Conservation (phyloP, 2,329 filamentous ascomycete genomes). For the Penicillium sp. region DNA sequence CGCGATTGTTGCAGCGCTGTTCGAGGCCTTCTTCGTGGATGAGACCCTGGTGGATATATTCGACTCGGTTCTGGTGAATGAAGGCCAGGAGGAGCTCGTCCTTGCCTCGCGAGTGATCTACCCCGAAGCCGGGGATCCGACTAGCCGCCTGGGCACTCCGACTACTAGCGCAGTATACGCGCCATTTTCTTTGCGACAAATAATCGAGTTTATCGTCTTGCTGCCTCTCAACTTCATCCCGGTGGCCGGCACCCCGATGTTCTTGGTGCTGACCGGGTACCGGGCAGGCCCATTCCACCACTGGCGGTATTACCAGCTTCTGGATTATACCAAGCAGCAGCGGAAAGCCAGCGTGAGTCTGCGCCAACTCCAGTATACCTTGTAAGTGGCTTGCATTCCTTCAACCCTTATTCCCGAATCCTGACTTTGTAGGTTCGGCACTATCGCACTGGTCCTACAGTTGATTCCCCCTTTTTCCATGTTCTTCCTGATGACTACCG, state of each 20-base stretch:
- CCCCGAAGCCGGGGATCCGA: constrained; percentile 65
- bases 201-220: constrained; percentile 74
- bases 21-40: constrained; percentile 79
- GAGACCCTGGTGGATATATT: constrained; percentile 78
- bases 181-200: constrained; percentile 88
- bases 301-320: constrained; percentile 83
- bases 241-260: constrained; percentile 75
- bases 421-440: constrained; percentile 64
- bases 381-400: constrained; percentile 48
- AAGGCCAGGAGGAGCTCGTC: constrained; percentile 67
- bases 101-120: constrained; percentile 64
- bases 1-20: constrained; percentile 62
- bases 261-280: constrained; percentile 83
- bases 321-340: constrained; percentile 70
- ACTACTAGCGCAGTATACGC: constrained; percentile 73
- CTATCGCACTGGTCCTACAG: constrained; percentile 76
- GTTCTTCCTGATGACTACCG: constrained; percentile 86
- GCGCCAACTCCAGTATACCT: constrained; percentile 78
- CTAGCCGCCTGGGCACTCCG: constrained; percentile 79
- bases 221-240: constrained; percentile 86
- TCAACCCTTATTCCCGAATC: not conserved
- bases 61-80: constrained; percentile 77
- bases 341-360: constrained; percentile 66
- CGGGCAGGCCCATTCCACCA: constrained; percentile 84
- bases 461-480: constrained; percentile 90